Conservation (phyloP, 1,284 basidiomycete genomes). For the Porphyrellus sp. region DNA sequence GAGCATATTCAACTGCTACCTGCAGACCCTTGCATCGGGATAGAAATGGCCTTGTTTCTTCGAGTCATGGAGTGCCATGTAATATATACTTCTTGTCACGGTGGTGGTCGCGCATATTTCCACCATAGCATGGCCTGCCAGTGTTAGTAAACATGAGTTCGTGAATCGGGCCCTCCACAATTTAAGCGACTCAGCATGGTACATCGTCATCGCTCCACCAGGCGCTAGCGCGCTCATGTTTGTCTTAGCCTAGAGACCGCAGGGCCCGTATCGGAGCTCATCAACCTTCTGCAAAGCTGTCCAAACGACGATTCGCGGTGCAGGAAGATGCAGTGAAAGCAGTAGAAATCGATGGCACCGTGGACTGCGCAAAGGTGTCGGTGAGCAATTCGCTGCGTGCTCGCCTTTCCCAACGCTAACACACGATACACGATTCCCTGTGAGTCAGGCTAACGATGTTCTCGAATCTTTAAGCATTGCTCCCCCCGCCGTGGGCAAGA, state of each 20-base stretch:
- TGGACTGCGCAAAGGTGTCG: slow-evolving; percentile 31
- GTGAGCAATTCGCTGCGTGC: slow-evolving; percentile 30
- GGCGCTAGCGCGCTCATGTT: slow-evolving; percentile 9
- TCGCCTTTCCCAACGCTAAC: background rate
- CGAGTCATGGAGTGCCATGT: no score
- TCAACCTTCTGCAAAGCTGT: slow-evolving; percentile 49
- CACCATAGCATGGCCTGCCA: no score
- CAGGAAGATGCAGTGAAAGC: slow-evolving; percentile 49
- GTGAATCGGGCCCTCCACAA: no score
- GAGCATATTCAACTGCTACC: background rate
- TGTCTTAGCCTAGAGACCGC: slow-evolving; percentile 55
- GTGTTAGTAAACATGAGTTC: no score
- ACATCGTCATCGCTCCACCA: slow-evolving; percentile 2
- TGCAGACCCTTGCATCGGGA: background rate
- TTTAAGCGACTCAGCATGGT: slow-evolving; percentile 25
- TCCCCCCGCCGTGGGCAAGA: slow-evolving; percentile 45
- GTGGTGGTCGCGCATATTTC: no score
- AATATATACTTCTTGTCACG: no score
- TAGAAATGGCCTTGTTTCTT: background rate
- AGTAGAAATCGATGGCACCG: slow-evolving; percentile 44
- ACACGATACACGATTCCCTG: background rate
- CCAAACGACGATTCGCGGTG: slow-evolving; percentile 48
- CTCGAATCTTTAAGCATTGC: slow-evolving; percentile 30
- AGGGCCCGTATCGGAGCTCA: slow-evolving; percentile 47
- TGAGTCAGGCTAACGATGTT: slow-evolving; percentile 44